Conservation (phyloP, 1,284 basidiomycete species). For the Mycena citricolor region DNA sequence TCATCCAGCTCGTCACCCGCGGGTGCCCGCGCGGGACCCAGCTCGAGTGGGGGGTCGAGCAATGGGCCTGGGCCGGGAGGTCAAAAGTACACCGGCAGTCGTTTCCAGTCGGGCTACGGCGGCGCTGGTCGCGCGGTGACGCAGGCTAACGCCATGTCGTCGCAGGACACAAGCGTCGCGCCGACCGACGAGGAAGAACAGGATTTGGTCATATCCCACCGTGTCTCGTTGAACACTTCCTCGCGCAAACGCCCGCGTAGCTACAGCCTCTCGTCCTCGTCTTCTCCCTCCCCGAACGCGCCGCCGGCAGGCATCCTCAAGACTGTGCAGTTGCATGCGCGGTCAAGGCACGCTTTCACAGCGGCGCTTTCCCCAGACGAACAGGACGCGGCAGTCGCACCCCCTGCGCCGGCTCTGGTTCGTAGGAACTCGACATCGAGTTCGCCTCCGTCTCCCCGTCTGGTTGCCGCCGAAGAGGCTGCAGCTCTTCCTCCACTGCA, state of each 20-base stretch:
- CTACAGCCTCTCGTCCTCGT: constrained; percentile 53
- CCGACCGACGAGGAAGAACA: constrained; percentile 64
- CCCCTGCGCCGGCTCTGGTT: constrained; percentile 28
- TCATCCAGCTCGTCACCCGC: constrained; percentile 42
- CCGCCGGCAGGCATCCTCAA: constrained; percentile 64
- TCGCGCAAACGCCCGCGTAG: constrained; percentile 50
- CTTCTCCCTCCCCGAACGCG: constrained; percentile 41
- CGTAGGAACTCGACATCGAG: constrained; percentile 49
- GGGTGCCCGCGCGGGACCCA: constrained; percentile 41
- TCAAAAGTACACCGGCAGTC: constrained; percentile 66
- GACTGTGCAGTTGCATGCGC: constrained; percentile 59
- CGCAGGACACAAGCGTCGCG: constrained; percentile 45
- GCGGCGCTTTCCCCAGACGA: constrained; percentile 22
- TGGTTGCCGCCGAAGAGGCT: constrained; percentile 23
- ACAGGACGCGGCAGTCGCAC: no score
- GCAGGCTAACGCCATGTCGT: constrained; percentile 60
- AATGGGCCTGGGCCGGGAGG: constrained; percentile 61
- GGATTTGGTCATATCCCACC: constrained; percentile 28
- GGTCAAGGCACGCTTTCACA: constrained; percentile 55
- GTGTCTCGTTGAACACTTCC: constrained; percentile 33
- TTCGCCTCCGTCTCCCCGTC: constrained; percentile 22
- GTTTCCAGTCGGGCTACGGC: constrained; percentile 59
- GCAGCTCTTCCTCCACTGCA: constrained; percentile 17
- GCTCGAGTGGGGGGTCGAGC: constrained; percentile 55
- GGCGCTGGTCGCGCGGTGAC: constrained; percentile 61